Base-by-base conservation (phyloP, 306 rosid genomes). In the Citrullus mucosospermus region DNA sequence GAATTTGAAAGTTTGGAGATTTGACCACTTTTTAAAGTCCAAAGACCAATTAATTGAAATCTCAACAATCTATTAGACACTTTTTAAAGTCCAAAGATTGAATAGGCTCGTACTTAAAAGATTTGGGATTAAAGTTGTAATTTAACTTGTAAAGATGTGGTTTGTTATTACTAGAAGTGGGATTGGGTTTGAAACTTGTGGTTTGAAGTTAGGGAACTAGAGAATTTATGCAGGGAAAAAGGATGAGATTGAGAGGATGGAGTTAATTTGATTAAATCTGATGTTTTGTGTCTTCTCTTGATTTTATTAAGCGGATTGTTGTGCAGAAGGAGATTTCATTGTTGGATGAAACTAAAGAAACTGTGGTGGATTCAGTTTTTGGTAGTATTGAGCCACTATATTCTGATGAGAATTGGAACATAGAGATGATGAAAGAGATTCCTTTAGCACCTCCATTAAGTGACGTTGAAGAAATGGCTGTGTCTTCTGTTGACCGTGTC, bases 341-440 rank as follows among this genome's bases (percentile, higher is more conserved):
- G 82, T 68, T 78, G 2, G 81, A 22, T 73, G 91, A 88, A 25
- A 77, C 54, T 78, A 80, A 69, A 73, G 81, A 89, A 71, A 78
- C 36, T 62, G 85, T 79, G 78, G 88, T 25, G 74, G 89, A 86
- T 81, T 81, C 83, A 22, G 9, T 78, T 80, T 76, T 80, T 34
- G 85, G 68, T 68, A 65, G 50, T 76, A 18, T 78, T 56, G 78
- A 36, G 55, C 80, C 85, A 28, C 55, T 83, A 25, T 75, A 78
- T 72, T 46, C 76, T 46, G 81, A 81, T 36, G 88, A 84, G 81
- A 80, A 74, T 74, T 59, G 78, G 78, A 88, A 81, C 76, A 8
- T 30, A 10, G 39, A 17, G 75, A 83, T 50, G 82, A 83, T 61
- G 43, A 76, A 78, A 60, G 85, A 69, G 78, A 83, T 81, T 73